Conservation (phyloP, 306 rosid species). For the Glycine tomentella region DNA sequence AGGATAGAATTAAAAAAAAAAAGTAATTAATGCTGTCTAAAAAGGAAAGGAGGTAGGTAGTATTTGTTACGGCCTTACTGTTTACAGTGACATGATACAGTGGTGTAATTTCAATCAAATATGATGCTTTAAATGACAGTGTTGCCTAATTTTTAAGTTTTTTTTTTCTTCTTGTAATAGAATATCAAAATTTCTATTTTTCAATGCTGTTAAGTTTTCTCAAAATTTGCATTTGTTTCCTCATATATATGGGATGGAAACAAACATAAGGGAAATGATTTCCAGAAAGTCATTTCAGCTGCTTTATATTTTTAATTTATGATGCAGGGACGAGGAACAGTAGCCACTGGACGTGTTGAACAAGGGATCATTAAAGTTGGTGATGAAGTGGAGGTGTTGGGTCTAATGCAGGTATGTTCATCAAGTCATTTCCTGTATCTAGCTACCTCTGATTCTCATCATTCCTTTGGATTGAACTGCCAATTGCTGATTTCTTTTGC, state of each 20-base stretch:
- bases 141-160: background rate
- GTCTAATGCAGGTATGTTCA: conserved; percentile 79
- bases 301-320: conserved; percentile 40
- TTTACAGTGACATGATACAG: background rate
- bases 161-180: background rate
- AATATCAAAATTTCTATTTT: background rate
- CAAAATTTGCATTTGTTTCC: conserved; percentile 39
- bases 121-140: background rate
- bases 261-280: conserved; percentile 11
- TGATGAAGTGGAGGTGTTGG: conserved; percentile 95
- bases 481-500: conserved; percentile 24
- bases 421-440: conserved; percentile 33
- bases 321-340: conserved; percentile 97
- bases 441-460: conserved; percentile 14
- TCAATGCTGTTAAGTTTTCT: conserved; percentile 13
- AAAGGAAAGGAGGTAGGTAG: background rate
- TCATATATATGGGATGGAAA: conserved; percentile 11
- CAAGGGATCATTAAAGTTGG: conserved; percentile 93
- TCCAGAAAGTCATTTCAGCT: conserved; percentile 22
- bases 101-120: background rate
- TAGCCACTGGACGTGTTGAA: conserved; percentile 97
- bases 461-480: conserved; percentile 25
- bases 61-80: background rate
- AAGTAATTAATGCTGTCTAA: background rate
- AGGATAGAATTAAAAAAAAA: background rate